Evolutionary conservation across 306 rosid genomes (phyloP).

Genomic region (Trifolium fragiferum): DNA sequence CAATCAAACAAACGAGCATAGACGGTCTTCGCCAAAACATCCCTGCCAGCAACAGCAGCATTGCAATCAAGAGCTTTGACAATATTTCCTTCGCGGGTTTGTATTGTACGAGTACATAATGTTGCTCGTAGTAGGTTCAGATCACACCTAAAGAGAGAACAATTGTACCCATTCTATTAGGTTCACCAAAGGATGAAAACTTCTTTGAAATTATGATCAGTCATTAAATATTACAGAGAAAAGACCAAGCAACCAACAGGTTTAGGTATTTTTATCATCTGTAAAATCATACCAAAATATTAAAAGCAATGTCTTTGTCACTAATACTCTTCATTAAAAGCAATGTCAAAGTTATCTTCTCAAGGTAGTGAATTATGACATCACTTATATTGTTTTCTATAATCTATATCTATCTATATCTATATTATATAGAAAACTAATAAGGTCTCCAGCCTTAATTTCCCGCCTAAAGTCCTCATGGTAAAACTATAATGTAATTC

Average conservation of each 20-base stretch:
- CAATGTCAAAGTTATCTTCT: too few species aligned
- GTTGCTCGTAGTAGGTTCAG: conserved; percentile 71
- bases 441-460: too few species aligned
- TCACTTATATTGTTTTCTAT: too few species aligned
- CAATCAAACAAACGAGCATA: conserved; percentile 91
- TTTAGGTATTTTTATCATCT: conserved; percentile 16
- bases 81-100: conserved; percentile 90
- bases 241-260: conserved; percentile 30
- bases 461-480: too few species aligned
- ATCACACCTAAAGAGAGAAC: conserved; percentile 68
- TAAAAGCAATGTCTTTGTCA: too few species aligned
- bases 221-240: conserved; percentile 36
- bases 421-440: too few species aligned
- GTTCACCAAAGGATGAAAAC: conserved; percentile 19
- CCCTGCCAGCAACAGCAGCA: conserved; percentile 89
- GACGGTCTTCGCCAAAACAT: conserved; percentile 90
- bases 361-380: too few species aligned
- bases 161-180: conserved; percentile 16
- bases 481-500: too few species aligned
- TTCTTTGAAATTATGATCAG: conserved; percentile 20
- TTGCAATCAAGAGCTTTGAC: conserved; percentile 89
- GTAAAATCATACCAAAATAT: conserved; percentile 20
- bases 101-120: conserved; percentile 87
- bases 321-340: too few species aligned
- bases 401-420: too few species aligned